A percentile compares a stretch with the other conserved stretches of the same genome.
Conservation (phyloP, 129 eudicot genomes). For the Escallonia herrerae region DNA sequence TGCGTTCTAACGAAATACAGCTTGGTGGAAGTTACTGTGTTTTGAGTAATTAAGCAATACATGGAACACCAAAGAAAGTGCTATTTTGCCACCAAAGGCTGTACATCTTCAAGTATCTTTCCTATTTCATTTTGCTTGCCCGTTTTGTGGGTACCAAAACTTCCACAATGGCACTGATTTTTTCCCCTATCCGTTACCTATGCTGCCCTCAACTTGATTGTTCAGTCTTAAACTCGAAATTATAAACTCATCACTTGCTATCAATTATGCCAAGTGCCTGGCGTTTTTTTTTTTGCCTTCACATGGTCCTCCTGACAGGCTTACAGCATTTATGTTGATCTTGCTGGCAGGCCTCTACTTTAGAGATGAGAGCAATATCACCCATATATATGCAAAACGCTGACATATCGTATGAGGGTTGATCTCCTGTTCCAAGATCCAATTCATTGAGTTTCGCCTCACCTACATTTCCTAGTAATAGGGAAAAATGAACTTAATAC, state of each 20-base stretch:
- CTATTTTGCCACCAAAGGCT: too few relatives aligned
- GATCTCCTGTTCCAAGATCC: slow-evolving; percentile 13
- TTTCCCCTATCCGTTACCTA: too few relatives aligned
- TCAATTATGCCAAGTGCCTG: too few relatives aligned
- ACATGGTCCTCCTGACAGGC: too few relatives aligned
- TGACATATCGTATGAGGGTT: slow-evolving; percentile 2
- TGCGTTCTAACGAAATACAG: too few relatives aligned
- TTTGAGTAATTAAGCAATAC: too few relatives aligned
- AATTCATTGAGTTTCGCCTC: neutral
- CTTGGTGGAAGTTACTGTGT: too few relatives aligned
- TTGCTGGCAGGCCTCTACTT: neutral
- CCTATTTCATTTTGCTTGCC: neutral
- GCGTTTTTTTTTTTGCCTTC: too few relatives aligned
- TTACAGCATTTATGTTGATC: neutral
- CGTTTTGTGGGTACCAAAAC: neutral
- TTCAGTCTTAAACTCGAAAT: too few relatives aligned
- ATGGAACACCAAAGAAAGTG: too few relatives aligned
- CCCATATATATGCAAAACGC: neutral
- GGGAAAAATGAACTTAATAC: neutral
- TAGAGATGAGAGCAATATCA: slow-evolving; percentile 7
- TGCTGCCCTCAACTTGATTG: too few relatives aligned
- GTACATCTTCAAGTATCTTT: neutral
- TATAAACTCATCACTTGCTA: too few relatives aligned
- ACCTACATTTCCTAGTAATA: neutral
- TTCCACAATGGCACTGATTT: neutral